These are phyloP conservation scores for Globisporangium paddicum DNA, from an alignment of 352 stramenopile species.

Conservation along the genomic window DNA sequence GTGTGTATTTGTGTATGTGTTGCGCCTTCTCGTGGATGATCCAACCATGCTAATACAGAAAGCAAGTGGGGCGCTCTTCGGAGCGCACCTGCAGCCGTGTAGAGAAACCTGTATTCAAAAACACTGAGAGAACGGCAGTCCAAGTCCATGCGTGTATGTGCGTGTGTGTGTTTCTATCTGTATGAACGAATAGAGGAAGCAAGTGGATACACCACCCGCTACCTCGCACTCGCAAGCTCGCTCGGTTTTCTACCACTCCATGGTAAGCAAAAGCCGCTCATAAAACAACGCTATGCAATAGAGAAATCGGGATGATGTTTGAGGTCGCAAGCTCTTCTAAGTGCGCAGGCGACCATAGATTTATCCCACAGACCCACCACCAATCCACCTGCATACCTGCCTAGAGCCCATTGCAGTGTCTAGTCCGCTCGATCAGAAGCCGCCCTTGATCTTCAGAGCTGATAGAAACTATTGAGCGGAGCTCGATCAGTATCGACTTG, in stretches of 20 bases:
- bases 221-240: constrained; percentile 40
- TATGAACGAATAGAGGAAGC: background rate
- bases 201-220: background rate
- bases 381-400: background rate
- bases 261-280: constrained; percentile 38
- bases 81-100: constrained; percentile 24
- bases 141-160: background rate
- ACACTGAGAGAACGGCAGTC: constrained; percentile 56
- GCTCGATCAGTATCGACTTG: too few relatives aligned
- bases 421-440: background rate
- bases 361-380: constrained; percentile 37
- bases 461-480: background rate
- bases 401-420: too few relatives aligned
- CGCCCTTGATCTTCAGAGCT: background rate
- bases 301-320: constrained; percentile 50
- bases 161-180: constrained; percentile 3
- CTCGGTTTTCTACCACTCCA: constrained; percentile 45
- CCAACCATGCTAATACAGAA: constrained; percentile 84
- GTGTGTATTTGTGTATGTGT: constrained; percentile 1
- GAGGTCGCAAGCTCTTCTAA: constrained; percentile 58
- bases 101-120: constrained; percentile 74
- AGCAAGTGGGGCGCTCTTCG: constrained; percentile 16
- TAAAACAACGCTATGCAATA: constrained; percentile 48
- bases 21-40: constrained; percentile 46
- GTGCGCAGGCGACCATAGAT: constrained; percentile 79